These are phyloP conservation scores for Cryptosporidium bovis DNA, from an alignment of 169 alveolate genomes.

Conservation along the genomic window DNA sequence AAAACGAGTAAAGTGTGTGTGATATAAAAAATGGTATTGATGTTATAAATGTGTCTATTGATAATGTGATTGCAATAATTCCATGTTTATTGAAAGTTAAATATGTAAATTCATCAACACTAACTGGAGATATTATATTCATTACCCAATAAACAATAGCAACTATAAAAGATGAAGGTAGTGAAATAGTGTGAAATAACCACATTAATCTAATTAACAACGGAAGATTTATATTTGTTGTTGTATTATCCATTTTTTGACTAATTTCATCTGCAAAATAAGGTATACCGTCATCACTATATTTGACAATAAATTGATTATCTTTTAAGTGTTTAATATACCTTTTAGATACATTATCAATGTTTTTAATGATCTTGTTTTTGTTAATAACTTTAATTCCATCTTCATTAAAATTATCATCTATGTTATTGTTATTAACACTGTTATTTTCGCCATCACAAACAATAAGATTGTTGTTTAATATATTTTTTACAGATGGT, in stretches of 20 bases:
- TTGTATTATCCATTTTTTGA: constrained; percentile 35
- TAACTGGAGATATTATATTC: constrained; percentile 65
- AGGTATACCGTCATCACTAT: constrained; percentile 26
- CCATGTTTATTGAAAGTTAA: constrained; percentile 69
- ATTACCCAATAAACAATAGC: constrained; percentile 67
- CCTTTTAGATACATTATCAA: constrained; percentile 17
- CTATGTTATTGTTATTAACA: not conserved
- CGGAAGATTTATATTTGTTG: constrained; percentile 45
- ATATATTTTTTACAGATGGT: not conserved
- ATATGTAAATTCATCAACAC: constrained; percentile 63
- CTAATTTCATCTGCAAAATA: constrained; percentile 38
- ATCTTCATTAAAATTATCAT: not conserved
- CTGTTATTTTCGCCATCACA: not conserved
- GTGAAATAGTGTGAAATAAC: constrained; percentile 62
- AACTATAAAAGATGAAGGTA: constrained; percentile 68
- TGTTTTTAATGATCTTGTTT: not conserved
- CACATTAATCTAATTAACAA: constrained; percentile 48
- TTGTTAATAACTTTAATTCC: not conserved
- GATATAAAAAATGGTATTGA: constrained; percentile 61
- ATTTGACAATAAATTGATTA: constrained; percentile 28
- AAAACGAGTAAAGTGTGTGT: constrained; percentile 53
- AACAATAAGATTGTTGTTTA: not conserved
- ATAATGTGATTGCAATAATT: constrained; percentile 12
- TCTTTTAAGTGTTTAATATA: constrained; percentile 12
- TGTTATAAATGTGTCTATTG: constrained; percentile 53